phyloP scores from a whole-genome alignment of 2,329 filamentous ascomycete species.

The Cordyceps cateniannulata region DNA sequence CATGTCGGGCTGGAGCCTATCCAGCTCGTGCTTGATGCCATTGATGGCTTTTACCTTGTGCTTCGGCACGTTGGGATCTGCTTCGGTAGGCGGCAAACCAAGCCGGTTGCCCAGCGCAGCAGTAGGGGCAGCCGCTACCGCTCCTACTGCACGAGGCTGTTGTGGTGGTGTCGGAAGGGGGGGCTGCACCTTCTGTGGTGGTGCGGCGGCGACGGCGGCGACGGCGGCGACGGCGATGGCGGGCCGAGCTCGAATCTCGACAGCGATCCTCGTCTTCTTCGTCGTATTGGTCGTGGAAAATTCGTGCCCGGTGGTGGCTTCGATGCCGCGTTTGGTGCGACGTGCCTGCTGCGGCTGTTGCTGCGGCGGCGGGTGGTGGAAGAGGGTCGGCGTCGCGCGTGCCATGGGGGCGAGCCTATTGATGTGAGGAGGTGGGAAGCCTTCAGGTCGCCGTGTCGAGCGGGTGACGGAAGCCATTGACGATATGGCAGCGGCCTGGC shows the following conservation, averaged over 20 bases:
- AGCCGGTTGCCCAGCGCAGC: constrained; percentile 16
- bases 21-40: constrained; percentile 56
- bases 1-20: constrained; percentile 44
- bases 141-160: constrained; percentile 14
- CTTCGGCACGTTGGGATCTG: constrained; percentile 34
- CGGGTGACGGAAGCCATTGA: constrained; percentile 48
- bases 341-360: constrained; percentile 21
- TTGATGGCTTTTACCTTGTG: constrained; percentile 54
- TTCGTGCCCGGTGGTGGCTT: constrained; percentile 37
- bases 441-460: constrained; percentile 44
- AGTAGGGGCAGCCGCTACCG: constrained; percentile 14
- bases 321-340: constrained; percentile 44
- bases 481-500: constrained; percentile 28
- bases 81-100: constrained; percentile 16
- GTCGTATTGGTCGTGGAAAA: constrained; percentile 35
- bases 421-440: constrained; percentile 31
- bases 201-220: constrained; percentile 17
- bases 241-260: constrained; percentile 41
- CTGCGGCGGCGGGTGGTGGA: constrained; percentile 21
- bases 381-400: constrained; percentile 26
- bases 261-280: constrained; percentile 47
- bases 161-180: constrained; percentile 20
- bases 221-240: constrained; percentile 14
- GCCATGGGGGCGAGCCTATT: constrained; percentile 20
- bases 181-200: constrained; percentile 21